A percentile compares a stretch with the other conserved stretches of the same genome.
Conservation (phyloP, 169 alveolate genomes). For the Cryptosporidium andersoni region DNA sequence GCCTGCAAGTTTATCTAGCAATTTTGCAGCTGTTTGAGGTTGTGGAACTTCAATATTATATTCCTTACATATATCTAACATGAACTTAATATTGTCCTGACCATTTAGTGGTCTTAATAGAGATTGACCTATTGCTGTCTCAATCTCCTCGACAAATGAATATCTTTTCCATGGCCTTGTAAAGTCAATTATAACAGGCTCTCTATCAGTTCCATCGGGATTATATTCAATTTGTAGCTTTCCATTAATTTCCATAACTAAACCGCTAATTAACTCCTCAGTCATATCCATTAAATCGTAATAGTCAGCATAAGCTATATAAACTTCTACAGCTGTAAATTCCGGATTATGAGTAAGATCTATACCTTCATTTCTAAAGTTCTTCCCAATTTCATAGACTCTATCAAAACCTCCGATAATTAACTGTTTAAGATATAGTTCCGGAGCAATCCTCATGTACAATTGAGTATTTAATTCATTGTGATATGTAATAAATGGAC, state of each 20-base stretch:
- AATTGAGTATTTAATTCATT: conserved; percentile 95
- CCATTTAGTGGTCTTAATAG: conserved; percentile 79
- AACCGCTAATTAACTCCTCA: conserved; percentile 92
- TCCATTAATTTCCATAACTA: conserved; percentile 89
- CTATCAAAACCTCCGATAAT: conserved; percentile 97
- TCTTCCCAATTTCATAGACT: conserved; percentile 98
- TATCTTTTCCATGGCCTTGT: conserved; percentile 96
- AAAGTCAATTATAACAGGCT: conserved; percentile 93
- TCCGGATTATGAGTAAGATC: conserved; percentile 99
- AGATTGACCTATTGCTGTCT: conserved; percentile 82
- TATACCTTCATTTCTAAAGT: conserved; percentile 99
- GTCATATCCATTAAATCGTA: conserved; percentile 94
- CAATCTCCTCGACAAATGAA: conserved; percentile 86
- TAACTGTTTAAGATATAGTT: conserved; percentile 95
- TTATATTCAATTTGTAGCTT: conserved; percentile 91
- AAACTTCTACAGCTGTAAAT: conserved; percentile 98
- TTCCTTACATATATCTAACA: conserved; percentile 80
- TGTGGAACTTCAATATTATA: conserved; percentile 84
- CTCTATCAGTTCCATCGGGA: conserved; percentile 93
- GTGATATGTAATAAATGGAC: conserved; percentile 97
- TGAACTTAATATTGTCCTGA: conserved; percentile 81
- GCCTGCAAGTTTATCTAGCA: conserved; percentile 90
- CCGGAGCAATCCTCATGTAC: conserved; percentile 99
- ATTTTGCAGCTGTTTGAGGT: conserved; percentile 88
- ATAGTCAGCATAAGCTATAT: conserved; percentile 96